Evolutionary conservation across 352 stramenopile genomes (phyloP).

Genomic region (Phytophthora melonis): DNA sequence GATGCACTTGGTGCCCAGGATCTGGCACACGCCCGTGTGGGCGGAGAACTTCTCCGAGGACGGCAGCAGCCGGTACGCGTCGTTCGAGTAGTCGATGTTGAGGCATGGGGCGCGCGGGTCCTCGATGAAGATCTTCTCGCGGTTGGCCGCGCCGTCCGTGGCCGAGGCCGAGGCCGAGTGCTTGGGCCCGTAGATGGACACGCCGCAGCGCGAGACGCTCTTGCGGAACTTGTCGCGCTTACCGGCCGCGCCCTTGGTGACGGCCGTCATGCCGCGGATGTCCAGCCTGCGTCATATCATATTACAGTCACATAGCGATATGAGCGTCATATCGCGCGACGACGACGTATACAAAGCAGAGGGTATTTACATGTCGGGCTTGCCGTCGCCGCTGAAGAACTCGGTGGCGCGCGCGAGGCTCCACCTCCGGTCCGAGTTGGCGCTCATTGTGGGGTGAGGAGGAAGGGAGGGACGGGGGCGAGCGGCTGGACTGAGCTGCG

Average conservation of each 20-base stretch:
- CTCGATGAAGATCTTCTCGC: conserved; percentile 90
- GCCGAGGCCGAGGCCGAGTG: conserved; percentile 56
- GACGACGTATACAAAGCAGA: neutral
- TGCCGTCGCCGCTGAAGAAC: conserved; percentile 91
- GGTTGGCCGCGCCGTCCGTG: conserved; percentile 29
- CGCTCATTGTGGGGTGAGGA: conserved; percentile 41
- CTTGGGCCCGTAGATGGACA: conserved; percentile 90
- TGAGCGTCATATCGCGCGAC: neutral
- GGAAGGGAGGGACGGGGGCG: too few relatives aligned
- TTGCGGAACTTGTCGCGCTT: conserved; percentile 92
- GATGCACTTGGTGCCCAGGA: conserved; percentile 88
- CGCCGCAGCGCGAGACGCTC: conserved; percentile 84
- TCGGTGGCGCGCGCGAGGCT: conserved; percentile 87
- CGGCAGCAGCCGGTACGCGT: conserved; percentile 85
- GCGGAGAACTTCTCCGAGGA: conserved; percentile 89
- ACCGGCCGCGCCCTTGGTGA: conserved; percentile 84
- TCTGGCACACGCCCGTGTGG: conserved; percentile 89
- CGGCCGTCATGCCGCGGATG: conserved; percentile 88
- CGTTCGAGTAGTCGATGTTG: conserved; percentile 90
- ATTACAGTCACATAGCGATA: neutral
- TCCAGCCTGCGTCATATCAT: conserved; percentile 61
- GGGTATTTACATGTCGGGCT: conserved; percentile 79
- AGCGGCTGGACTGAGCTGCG: neutral
- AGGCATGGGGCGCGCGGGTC: conserved; percentile 84
- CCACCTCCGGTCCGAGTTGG: conserved; percentile 77